Base-by-base conservation (phyloP, 768 basidiomycete species). In the Lentinula aciculospora region DNA sequence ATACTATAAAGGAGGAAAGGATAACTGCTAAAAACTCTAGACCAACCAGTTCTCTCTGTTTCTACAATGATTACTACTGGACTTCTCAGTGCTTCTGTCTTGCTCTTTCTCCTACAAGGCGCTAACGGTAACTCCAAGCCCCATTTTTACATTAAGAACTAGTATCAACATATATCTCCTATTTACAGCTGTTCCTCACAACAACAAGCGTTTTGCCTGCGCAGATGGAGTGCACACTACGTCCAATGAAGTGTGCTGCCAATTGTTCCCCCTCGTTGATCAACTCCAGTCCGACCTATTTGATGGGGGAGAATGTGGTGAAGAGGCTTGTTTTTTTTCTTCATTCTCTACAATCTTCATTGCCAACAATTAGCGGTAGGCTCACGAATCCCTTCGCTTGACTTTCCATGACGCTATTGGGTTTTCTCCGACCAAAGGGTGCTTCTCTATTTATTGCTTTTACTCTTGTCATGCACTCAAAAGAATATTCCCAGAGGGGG, bases 321-420 rank as follows among this genome's bases (percentile, higher is more conserved):
- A 69, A 60, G 68, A 65, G 53, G 69, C 67, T 36, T 6, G 5
- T 1, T 7, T 21, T 42, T 6, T 53, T 63, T 2, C 51, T 46
- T 47, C 48, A 32, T 17, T 36, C 57, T 36, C 57, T 27, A 15
- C 12, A 9, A 3, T n/a, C 8, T n/a, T 37, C 15, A n/a, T 9
- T 19, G 21, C 25, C 12, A 13, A 21, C 21, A 37, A 21, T 53
- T 3, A 53, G 19, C 47, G 10, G 45, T 40, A 67, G 69, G 70
- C 58, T 37, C 69, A 68, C 32, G 65, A 69, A 50, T 64, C 71
- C 36, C 67, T 74, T 31, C 66, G 74, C 31, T 60, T 74, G 40
- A 64, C 71, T 13, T 75, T 74, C 69, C 73, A 78, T 62, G 77
- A 77, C 57, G 73, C 76, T n/a, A 77, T 77, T 57, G 77, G 72